Evolutionary conservation across 2,329 filamentous ascomycete genomes (phyloP), one percentile per base, ranked within the genome.

Genomic region (Neurospora crassa): DNA sequence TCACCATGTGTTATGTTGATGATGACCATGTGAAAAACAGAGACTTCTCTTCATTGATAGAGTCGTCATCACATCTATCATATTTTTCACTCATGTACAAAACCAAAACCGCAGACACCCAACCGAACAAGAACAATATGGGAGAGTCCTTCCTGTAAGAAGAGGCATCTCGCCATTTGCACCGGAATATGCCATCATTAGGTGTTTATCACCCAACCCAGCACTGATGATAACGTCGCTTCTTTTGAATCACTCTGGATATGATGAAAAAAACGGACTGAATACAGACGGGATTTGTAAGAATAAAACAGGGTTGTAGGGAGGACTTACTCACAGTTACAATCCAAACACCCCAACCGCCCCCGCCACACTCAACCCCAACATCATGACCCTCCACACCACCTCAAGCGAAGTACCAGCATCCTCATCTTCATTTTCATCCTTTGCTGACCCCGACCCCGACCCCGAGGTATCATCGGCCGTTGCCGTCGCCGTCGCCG

Each of bases 391-490:
- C 5, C 29, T 40, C 40, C 68, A 16, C 68, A 68, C 67, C 12
- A 73, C 70, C 67, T 71, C 71, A 24, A 74, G 20, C n/a, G 34
- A 68, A 7, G 68, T 73, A 0, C 40, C 74, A 59, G 71, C 74
- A 67, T 76, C 73, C 41, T 75, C 70, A 3, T 40, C 70, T 3
- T 40, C 70, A 14, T 45, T 67, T 3, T 34, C 69, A 16, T 53
- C 69, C 40, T 53, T 47, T 14, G 24, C 63, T 20, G 42, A 69
- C 40, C 45, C 63, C 29, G 42, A 69, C 40, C 45, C 63, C 43
- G 43, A 47, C n/a, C 43, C 43, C n/a, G 43, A 47, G 5, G 10
- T 10, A 11, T 42, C 70, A 2, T 42, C 67, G n/a, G 29, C 67
- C 40, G 68, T 68, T 4, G 70, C 70, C 5, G n/a, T 24, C n/a